Conservation (phyloP, 2,329 filamentous ascomycete species). For the Xylariaceae sp. region DNA sequence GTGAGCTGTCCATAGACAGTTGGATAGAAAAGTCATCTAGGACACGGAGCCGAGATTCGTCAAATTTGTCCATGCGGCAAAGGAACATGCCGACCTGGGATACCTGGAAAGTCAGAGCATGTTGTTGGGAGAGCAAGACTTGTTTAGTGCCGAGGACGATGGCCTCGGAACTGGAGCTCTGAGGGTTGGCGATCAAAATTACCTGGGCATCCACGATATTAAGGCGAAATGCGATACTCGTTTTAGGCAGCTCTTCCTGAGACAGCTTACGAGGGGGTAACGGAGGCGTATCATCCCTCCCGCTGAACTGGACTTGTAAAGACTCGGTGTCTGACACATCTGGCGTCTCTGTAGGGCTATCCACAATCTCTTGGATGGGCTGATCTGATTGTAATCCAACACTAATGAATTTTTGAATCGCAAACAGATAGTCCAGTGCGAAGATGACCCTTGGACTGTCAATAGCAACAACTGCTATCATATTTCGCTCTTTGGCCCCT, state of each 20-base stretch:
- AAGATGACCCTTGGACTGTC: constrained; percentile 95
- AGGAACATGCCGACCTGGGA: constrained; percentile 97
- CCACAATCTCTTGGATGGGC: constrained; percentile 45
- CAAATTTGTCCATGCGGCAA: constrained; percentile 97
- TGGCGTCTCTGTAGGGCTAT: constrained; percentile 52
- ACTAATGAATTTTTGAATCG: constrained; percentile 77
- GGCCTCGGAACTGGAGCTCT: constrained; percentile 85
- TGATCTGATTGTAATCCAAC: constrained; percentile 67
- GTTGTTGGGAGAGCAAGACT: constrained; percentile 86
- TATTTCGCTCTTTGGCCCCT: constrained; percentile 71
- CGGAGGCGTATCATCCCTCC: constrained; percentile 32
- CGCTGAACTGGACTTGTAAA: constrained; percentile 44
- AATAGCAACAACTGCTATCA: constrained; percentile 89
- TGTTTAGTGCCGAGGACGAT: constrained; percentile 95
- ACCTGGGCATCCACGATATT: constrained; percentile 96
- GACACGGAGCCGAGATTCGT: constrained; percentile 83
- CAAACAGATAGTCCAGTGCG: constrained; percentile 91
- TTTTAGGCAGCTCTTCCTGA: constrained; percentile 42
- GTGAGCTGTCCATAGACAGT: constrained; percentile 74
- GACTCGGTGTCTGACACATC: constrained; percentile 60
- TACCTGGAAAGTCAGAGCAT: constrained; percentile 88
- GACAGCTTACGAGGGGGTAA: constrained; percentile 16
- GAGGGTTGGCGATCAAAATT: constrained; percentile 91
- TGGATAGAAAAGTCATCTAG: constrained; percentile 95
- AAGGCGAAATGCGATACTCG: constrained; percentile 81